A percentile compares a stretch with the other conserved stretches of the same genome.
phyloP scores from a whole-genome alignment of 805 yeast species.

The Kuraishia cidri region DNA sequence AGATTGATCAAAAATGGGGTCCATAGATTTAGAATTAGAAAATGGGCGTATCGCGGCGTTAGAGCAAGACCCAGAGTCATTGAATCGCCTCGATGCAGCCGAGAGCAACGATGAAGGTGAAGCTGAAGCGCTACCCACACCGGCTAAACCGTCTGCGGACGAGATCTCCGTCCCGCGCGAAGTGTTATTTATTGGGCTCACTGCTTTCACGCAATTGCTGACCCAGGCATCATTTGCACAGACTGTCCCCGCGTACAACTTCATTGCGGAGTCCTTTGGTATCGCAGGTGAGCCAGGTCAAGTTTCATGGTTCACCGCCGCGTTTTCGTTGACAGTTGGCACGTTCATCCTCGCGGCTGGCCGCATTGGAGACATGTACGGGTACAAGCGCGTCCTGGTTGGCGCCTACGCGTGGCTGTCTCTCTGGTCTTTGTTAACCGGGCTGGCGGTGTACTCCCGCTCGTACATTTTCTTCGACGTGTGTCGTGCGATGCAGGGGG shows the following conservation, averaged over 20 bases:
- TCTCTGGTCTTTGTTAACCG: slow-evolving; percentile 54
- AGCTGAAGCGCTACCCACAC: too few species aligned
- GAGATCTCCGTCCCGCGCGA: too few species aligned
- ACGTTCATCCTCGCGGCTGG: slow-evolving; percentile 66
- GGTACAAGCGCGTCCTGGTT: slow-evolving; percentile 42
- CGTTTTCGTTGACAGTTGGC: slow-evolving; percentile 64
- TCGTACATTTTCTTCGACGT: slow-evolving; percentile 37
- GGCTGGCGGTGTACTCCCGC: slow-evolving; percentile 42
- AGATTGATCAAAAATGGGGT: too few species aligned
- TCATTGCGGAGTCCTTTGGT: slow-evolving; percentile 17
- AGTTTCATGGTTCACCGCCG: slow-evolving; percentile 58
- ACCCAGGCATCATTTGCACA: slow-evolving; percentile 27
- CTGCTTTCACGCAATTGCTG: slow-evolving; percentile 21
- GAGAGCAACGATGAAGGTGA: too few species aligned
- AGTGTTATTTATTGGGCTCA: slow-evolving; percentile 8
- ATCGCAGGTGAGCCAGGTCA: slow-evolving; percentile 19
- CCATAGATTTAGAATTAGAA: too few species aligned
- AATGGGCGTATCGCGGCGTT: too few species aligned
- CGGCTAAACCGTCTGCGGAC: too few species aligned
- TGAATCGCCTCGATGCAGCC: too few species aligned
- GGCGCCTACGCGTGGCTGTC: slow-evolving; percentile 47
- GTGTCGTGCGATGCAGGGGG: slow-evolving; percentile 56
- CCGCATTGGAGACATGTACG: slow-evolving; percentile 63
- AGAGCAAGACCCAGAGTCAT: too few species aligned
- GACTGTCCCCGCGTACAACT: slow-evolving; percentile 11